Evolutionary conservation across 352 stramenopile species (phyloP).

Genomic region (Pythium brassicae): DNA sequence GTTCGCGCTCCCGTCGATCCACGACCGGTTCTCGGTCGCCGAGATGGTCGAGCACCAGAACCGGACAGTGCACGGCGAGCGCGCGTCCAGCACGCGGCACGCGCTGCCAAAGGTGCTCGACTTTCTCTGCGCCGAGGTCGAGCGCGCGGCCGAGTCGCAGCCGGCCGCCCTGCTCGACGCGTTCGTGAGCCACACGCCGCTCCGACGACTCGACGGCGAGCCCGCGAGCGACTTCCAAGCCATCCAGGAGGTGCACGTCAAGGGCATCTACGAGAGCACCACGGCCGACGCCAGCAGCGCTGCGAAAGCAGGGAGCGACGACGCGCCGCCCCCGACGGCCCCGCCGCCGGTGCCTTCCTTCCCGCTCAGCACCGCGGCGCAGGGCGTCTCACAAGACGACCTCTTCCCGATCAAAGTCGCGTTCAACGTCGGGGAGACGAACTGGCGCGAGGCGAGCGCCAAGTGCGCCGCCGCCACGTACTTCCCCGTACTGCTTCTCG

Average conservation of each 20-base stretch:
- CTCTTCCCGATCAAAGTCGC: constrained; percentile 66
- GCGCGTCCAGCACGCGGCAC: constrained; percentile 13
- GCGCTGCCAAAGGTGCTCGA: constrained; percentile 55
- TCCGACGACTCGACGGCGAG: constrained; percentile 10
- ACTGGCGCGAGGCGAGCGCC: constrained; percentile 40
- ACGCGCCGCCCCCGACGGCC: neutral
- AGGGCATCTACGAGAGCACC: constrained; percentile 20
- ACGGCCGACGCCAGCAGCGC: constrained; percentile 6
- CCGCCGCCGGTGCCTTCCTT: constrained; percentile 23
- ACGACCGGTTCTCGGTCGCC: constrained; percentile 63
- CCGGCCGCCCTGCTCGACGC: constrained; percentile 12
- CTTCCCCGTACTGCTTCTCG: constrained; percentile 53
- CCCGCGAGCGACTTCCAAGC: constrained; percentile 2
- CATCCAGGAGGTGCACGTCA: constrained; percentile 20
- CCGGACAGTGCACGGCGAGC: constrained; percentile 46
- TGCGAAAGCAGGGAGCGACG: neutral
- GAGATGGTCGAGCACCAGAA: constrained; percentile 74
- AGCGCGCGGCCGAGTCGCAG: constrained; percentile 21
- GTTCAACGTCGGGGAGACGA: constrained; percentile 74
- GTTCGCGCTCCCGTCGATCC: constrained; percentile 67
- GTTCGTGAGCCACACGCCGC: constrained; percentile 17
- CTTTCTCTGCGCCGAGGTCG: constrained; percentile 53
- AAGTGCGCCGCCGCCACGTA: constrained; percentile 18
- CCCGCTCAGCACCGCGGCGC: constrained; percentile 4
- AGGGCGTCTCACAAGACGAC: constrained; percentile 29